These are phyloP conservation scores for Pythium plurisporium DNA, from an alignment of 352 stramenopile species.

Conservation along the genomic window DNA sequence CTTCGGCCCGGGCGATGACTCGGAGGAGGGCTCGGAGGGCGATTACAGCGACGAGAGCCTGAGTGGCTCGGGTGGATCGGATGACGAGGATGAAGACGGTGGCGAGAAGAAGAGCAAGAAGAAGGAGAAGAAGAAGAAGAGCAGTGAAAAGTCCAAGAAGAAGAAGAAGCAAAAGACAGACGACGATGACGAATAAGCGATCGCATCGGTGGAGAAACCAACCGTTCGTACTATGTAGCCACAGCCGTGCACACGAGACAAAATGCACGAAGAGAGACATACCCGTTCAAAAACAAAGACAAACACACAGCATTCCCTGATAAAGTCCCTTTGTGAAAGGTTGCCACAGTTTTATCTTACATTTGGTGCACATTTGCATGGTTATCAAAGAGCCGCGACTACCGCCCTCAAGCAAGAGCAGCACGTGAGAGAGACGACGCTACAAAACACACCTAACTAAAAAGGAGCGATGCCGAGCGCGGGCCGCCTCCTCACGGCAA, in stretches of 20 bases:
- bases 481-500: too few relatives aligned
- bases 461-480: too few relatives aligned
- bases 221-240: background rate
- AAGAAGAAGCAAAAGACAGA: constrained; percentile 19
- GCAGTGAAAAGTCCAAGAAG: constrained; percentile 40
- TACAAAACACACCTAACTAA: constrained; percentile 16
- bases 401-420: background rate
- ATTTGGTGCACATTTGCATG: constrained; percentile 1
- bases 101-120: constrained; percentile 54
- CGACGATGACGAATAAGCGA: constrained; percentile 7
- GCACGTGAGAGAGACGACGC: background rate
- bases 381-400: background rate
- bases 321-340: too few relatives aligned
- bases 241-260: too few relatives aligned
- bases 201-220: background rate
- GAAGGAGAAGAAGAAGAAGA: constrained; percentile 59
- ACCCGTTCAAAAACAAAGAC: background rate
- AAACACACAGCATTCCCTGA: too few relatives aligned
- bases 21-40: constrained; percentile 40
- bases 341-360: background rate
- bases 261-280: constrained; percentile 1
- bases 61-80: constrained; percentile 38
- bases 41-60: constrained; percentile 87
- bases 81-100: constrained; percentile 74
- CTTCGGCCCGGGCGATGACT: constrained; percentile 83